Evolutionary conservation across 1,284 basidiomycete genomes (phyloP), one percentile per base, ranked within the genome.

Genomic region (Mrakiaceae sp.): DNA sequence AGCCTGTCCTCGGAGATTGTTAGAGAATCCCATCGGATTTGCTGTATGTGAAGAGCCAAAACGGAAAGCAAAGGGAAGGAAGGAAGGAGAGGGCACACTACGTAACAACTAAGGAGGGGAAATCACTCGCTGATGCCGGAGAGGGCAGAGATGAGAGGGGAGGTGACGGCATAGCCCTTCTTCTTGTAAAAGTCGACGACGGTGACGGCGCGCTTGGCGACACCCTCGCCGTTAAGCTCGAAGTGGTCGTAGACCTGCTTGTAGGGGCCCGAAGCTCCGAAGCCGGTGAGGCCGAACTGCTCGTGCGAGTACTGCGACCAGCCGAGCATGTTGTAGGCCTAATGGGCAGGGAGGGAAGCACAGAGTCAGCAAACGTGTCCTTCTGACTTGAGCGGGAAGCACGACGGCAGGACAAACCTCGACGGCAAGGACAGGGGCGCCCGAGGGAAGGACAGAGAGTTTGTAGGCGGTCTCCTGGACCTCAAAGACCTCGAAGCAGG

Each of bases 231-330:
- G 62, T 89, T 92, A 74, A 94, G 81, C 52, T 87, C 90, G 73
- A 92, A 90, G 78, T 89, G 87, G 78, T 87, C 87, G 76, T 94
- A 95, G 14, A 93, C 87, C 79, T 93, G 82, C 75, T 84, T 82
- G 76, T 90, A 93, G 16, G 93, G 92, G 58, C 87, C 93, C 54
- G 91, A 95, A 47, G 88, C 85, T 75, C 93, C 93, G 85, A 88
- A 94, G 42, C 79, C 81, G 64, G 80, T 75, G 67, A 94, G 78
- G 74, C 90, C 91, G 70, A 82, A 88, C 81, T 89, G 86, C 82
- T 92, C 89, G 75, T 94, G 90, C 70, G 86, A 85, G 81, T 90
- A 90, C 76, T 86, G 86, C 69, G 83, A 82, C 90, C 90, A 93
- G 69, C 89, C 88, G 70, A 82, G 78, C 61, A 87, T 88, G 82